Conservation (phyloP, 2,329 filamentous ascomycete species). For the Sordariomycetes sp. region DNA sequence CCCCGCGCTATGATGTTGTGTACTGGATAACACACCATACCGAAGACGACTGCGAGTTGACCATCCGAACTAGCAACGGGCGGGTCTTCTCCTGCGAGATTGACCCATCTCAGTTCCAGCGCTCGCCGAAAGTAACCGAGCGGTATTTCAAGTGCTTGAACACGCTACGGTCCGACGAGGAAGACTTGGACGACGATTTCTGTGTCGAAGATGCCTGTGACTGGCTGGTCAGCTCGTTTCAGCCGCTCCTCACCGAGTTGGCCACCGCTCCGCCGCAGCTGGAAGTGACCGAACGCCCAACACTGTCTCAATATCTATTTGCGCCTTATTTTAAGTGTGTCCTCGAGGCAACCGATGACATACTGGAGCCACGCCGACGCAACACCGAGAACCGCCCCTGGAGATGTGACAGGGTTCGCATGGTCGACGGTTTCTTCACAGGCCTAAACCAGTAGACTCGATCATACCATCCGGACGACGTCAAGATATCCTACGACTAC, state of each 20-base stretch:
- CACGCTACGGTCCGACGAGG: neutral
- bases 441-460: neutral
- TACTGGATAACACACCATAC: slow-evolving; percentile 6
- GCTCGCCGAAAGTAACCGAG: slow-evolving; percentile 6
- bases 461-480: neutral
- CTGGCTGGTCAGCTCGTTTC: neutral
- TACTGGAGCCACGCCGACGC: neutral
- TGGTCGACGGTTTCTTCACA: neutral
- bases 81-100: slow-evolving; percentile 7
- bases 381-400: neutral
- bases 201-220: neutral
- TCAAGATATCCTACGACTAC: neutral
- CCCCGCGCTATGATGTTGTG: slow-evolving; percentile 3
- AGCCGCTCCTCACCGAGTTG: neutral
- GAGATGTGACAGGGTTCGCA: neutral
- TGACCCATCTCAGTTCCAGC: slow-evolving; percentile 4
- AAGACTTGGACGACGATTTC: neutral
- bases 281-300: neutral
- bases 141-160: slow-evolving; percentile 9
- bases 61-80: slow-evolving; percentile 8
- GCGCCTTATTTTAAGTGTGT: neutral
- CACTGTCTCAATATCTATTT: neutral
- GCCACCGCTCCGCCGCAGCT: neutral
- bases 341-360: neutral
- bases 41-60: slow-evolving; percentile 8